Base-by-base conservation (phyloP, 2,329 filamentous ascomycete genomes). In the Exophiala alcalophila region DNA sequence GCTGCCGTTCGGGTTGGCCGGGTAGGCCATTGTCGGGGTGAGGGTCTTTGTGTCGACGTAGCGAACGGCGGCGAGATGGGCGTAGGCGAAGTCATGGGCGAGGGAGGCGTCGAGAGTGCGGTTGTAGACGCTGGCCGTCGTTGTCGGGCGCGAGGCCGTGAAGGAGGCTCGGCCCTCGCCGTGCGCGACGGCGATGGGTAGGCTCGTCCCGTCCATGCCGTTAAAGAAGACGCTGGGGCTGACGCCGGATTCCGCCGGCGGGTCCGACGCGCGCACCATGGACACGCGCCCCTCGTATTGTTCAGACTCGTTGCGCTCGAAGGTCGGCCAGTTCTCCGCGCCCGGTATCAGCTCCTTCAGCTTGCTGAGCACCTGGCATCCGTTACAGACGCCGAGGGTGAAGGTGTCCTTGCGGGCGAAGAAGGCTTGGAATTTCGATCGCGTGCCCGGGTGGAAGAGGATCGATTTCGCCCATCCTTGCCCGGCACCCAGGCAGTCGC, bases 401-500 rank as follows among this genome's bases (percentile, higher is more conserved):
- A 98, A 97, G 0, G 92, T 97, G 61, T 96, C 88, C 4, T 82
- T 78, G 20, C 92, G 80, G 54, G 81, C 76, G 70, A 97, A 97
- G 76, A 96, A 97, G 34, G 71, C 67, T 58, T 84, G 72, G 68
- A 97, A 96, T 56, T 91, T 85, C 44, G 76, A 73, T 28, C 89
- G 80, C 28, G 83, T 83, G 44, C 83, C 70, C 16, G 77, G 77
- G 67, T 97, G 88, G 64, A 94, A 78, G 12, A 97, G 77, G 26
- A 97, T 89, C 2, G 86, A 91, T 67, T 94, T 90, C 4, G 92
- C 88, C 92, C 92, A 98, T 29, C 92, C 92, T 59, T 91, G 85
- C 39, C 92, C 92, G n/a, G 92, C 92, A 46, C 91, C 92, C 1
- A 97, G 78, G 25, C 91, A 86, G 57, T 91, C 86, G 56, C 89